Evolutionary conservation across 148 eudicot species (phyloP), one percentile per base, ranked within the genome.

Genomic region (Cornus suecica): DNA sequence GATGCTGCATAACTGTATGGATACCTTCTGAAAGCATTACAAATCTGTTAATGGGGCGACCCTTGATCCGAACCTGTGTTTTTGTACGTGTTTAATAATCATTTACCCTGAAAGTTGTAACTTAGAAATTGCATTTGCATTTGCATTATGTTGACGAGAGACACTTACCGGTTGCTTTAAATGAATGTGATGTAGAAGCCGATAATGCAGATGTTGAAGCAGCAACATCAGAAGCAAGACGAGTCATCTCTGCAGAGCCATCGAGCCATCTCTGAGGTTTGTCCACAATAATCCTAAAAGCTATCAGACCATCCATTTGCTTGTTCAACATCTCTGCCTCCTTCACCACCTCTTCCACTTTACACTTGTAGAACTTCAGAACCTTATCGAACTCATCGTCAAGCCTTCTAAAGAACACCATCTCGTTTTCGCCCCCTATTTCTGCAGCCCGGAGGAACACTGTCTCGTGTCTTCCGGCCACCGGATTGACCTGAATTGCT

Each of bases 371-470:
- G 63, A 81, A 81, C 26, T 52, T 62, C 2, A 60, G 7, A n/a
- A 80, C 83, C 51, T 80, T 80, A 42, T 76, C 67, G 34, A 80
- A 77, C 74, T 81, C 83, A 42, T 72, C 77, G 18, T 81, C 83
- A 24, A 81, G 66, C 18, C 60, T 45, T 13, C 48, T 68, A 54
- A 81, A 81, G 30, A 26, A 81, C 10, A 51, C 72, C n/a, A 71
- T 22, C 77, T 81, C 83, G n/a, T 73, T 45, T 42, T 76, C 70
- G 14, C 83, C 83, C 0, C 71, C 77, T 30, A 72, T 77, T 2
- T 76, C 83, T 8, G 56, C 75, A 2, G 72, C 71, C 61, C 7
- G 60, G 25, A 80, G 76, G 28, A 80, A 80, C 78, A 66, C 66
- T 0, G 78, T 80, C 54, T 71, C 78, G 3, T 61, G 65, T 0